Percentiles rank a stretch among this genome's conserved stretches.
Evolutionary conservation across 164 flowering plant species (phyloP).

Genomic region (Macadamia tetraphylla): DNA sequence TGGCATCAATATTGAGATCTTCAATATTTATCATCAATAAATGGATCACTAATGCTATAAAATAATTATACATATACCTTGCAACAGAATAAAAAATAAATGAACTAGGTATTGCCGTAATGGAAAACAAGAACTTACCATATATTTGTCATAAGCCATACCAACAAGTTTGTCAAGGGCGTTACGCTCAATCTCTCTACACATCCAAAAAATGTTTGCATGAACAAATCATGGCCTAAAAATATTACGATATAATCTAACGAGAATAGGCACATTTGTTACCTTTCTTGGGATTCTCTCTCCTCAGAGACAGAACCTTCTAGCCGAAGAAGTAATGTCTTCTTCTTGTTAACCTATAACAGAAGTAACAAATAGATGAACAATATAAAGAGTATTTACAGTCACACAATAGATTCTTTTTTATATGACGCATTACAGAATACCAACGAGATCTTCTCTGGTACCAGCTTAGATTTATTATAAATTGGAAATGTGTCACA

Average conservation of each 20-base stretch:
- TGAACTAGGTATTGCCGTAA: neutral
- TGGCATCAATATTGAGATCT: too few species aligned
- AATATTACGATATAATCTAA: neutral
- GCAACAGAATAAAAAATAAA: neutral
- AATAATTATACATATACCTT: neutral
- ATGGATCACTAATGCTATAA: too few species aligned
- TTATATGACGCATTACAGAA: neutral
- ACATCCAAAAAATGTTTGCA: conserved; percentile 5
- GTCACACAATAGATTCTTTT: neutral
- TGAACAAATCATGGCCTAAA: neutral
- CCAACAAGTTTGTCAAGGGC: conserved; percentile 71
- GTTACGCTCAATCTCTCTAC: conserved; percentile 58
- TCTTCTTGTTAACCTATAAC: conserved; percentile 28
- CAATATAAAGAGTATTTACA: neutral
- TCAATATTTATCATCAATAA: too few species aligned
- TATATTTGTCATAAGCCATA: conserved; percentile 70
- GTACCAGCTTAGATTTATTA: neutral
- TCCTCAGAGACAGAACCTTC: conserved; percentile 40
- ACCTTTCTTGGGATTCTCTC: conserved; percentile 56
- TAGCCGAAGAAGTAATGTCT: conserved; percentile 36
- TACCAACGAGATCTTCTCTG: neutral
- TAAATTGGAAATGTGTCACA: neutral
- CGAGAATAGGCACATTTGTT: conserved; percentile 6
- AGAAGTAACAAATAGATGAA: neutral
- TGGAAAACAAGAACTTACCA: conserved; percentile 37